These are phyloP conservation scores for Talaromyces stipitatus DNA, from an alignment of 495 filamentous ascomycete genomes.

Conservation along the genomic window DNA sequence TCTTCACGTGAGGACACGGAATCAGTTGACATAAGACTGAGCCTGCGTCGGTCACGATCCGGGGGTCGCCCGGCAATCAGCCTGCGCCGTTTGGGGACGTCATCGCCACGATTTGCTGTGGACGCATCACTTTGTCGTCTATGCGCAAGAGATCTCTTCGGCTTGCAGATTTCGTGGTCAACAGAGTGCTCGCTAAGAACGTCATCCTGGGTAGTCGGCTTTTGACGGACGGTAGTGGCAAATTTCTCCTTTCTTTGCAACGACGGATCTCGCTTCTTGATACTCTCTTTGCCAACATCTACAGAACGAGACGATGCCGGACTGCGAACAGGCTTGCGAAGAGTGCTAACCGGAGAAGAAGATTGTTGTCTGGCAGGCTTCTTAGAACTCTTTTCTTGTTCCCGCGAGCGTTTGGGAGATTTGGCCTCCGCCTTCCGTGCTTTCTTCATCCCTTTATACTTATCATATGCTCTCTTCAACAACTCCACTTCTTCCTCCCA, in stretches of 20 bases:
- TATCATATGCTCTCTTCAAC: constrained; percentile 71
- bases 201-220: constrained; percentile 13
- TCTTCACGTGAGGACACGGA: constrained; percentile 35
- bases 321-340: constrained; percentile 29
- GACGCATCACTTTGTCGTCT: constrained; percentile 30
- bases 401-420: constrained; percentile 53
- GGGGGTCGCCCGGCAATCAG: constrained; percentile 38
- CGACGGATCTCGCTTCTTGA: constrained; percentile 13
- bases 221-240: constrained; percentile 15
- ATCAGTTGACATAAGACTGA: constrained; percentile 36
- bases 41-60: constrained; percentile 26
- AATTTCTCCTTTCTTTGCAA: constrained; percentile 22
- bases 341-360: constrained; percentile 40
- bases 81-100: constrained; percentile 29
- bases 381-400: constrained; percentile 47
- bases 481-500: constrained; percentile 88
- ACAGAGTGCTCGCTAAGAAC: constrained; percentile 13
- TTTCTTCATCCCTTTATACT: constrained; percentile 39
- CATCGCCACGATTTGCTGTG: constrained; percentile 23
- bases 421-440: constrained; percentile 29
- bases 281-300: constrained; percentile 23
- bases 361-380: constrained; percentile 40
- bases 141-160: constrained; percentile 16
- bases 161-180: constrained; percentile 14
- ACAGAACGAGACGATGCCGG: constrained; percentile 20